phyloP scores from a whole-genome alignment of 148 eudicot genomes.

The Silene latifolia region DNA sequence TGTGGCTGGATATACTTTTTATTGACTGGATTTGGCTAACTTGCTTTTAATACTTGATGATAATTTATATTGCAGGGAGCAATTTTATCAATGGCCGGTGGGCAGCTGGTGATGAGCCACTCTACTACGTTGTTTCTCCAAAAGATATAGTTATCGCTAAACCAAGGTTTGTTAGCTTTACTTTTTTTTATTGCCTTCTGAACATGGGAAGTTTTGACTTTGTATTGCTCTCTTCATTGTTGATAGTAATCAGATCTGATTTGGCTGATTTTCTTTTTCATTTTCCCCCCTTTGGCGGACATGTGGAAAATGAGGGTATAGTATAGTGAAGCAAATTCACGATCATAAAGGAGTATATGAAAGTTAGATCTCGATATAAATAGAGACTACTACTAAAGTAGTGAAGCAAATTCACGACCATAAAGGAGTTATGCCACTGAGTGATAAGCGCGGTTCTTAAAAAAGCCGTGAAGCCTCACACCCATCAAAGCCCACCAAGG shows the following conservation, averaged over 20 bases:
- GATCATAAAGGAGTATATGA: neutral
- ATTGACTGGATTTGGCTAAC: neutral
- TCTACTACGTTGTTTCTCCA: constrained; percentile 92
- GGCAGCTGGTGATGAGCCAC: constrained; percentile 96
- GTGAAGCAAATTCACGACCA: neutral
- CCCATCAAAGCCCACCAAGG: neutral
- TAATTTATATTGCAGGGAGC: constrained; percentile 54
- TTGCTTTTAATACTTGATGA: constrained; percentile 9
- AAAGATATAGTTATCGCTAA: constrained; percentile 95
- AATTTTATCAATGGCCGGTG: constrained; percentile 90
- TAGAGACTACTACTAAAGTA: neutral
- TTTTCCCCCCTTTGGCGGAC: neutral
- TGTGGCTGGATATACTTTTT: constrained; percentile 4
- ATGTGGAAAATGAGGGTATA: neutral
- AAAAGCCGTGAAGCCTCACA: neutral
- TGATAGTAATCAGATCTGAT: neutral
- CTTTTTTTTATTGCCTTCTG: neutral
- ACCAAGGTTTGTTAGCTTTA: constrained; percentile 61
- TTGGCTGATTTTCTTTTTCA: neutral
- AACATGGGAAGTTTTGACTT: neutral
- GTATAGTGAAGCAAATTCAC: no score
- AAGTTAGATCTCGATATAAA: neutral
- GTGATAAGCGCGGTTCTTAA: neutral
- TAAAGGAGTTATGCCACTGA: neutral
- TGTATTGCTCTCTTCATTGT: neutral